Evolutionary conservation across 345 rosid species (phyloP).

Genomic region (Erodium maritimum): DNA sequence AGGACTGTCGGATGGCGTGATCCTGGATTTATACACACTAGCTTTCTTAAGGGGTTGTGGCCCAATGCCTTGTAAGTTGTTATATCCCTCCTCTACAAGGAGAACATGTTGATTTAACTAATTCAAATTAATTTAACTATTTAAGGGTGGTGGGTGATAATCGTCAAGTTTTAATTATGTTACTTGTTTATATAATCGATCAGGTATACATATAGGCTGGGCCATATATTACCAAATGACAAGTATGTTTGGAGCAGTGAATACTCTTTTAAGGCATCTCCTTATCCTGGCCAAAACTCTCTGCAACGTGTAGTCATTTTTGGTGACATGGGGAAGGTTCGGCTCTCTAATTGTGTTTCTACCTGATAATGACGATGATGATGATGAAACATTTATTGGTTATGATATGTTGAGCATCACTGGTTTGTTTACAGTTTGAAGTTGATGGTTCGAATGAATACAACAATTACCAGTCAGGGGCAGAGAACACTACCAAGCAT

Average conservation of each 20-base stretch:
- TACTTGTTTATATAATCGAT: background rate
- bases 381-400: no score
- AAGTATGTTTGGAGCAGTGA: conserved; percentile 15
- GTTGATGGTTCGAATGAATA: conserved; percentile 74
- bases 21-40: conserved; percentile 40
- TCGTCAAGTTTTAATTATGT: no score
- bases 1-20: conserved; percentile 42
- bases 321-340: conserved; percentile 58
- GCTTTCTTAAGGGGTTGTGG: conserved; percentile 39
- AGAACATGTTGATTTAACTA: no score
- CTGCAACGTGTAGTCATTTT: conserved; percentile 67
- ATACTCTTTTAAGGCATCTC: conserved; percentile 56
- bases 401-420: background rate
- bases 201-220: conserved; percentile 27
- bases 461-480: conserved; percentile 58
- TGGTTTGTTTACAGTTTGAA: conserved; percentile 37
- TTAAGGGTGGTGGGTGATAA: no score
- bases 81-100: background rate
- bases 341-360: background rate
- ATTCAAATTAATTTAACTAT: no score
- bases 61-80: conserved; percentile 27
- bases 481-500: conserved; percentile 64
- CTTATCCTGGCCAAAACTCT: conserved; percentile 87
- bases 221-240: conserved; percentile 20
- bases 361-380: no score